Evolutionary conservation across 768 basidiomycete species (phyloP), one percentile per base, ranked within the genome.

Genomic region (Lactifluus hygrophoroides): DNA sequence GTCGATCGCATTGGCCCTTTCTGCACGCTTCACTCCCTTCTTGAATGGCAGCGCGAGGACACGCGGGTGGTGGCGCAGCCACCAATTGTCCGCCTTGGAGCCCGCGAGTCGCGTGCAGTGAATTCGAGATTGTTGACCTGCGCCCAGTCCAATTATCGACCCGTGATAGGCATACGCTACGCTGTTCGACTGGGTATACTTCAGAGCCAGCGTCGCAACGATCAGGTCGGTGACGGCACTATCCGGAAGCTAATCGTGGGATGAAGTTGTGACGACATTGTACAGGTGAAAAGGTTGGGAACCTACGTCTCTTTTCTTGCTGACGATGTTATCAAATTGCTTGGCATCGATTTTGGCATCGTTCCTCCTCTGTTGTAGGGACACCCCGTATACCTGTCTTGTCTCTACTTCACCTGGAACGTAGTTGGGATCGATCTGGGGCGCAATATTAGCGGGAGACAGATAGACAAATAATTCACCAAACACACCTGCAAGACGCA

Each of bases 141-240:
- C 96, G 34, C 96, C 96, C 47, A 97, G 86, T 47, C 95, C 96
- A 66, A 99, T 81, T 70, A 95, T 88, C 14, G 94, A 84, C 13
- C 96, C 96, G 67, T 84, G 86, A 66, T 84, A 86, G 1, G 94
- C 92, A 69, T 96, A 99, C 30, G 95, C 88, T 52, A 99, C 96
- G 62, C 91, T 94, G 80, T 99, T 98, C 50, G 96, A 99, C 71
- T 98, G 96, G 1, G 96, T 99, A 79, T 98, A 99, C 72, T 98
- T 99, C 66, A 98, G 80, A 1, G 95, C 88, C 23, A 97, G 84
- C 11, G 96, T 98, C 30, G 96, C 95, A 56, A 98, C 91, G 64
- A 94, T 90, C 58, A 99, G 77, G 70, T 98, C 96, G n/a, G 81
- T 90, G 54, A 90, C 66, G 2, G 93, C 95, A 38, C 79, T 72